Conservation (phyloP, 805 yeast species). For the Pichia nanzhaoensis region DNA sequence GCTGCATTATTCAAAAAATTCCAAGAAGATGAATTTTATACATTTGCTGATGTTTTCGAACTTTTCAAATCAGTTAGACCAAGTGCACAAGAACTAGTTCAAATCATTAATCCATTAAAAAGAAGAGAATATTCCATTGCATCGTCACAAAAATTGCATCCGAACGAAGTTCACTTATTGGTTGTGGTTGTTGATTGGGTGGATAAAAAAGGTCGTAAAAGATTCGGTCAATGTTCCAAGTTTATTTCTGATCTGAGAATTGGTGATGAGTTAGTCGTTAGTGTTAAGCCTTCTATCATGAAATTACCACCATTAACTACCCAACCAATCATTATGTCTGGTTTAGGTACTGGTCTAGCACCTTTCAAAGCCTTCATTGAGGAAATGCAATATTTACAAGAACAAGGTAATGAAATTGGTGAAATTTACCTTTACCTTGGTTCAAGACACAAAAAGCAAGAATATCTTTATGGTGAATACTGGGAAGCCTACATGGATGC, state of each 20-base stretch:
- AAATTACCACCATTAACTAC: conserved; percentile 82
- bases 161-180: conserved; percentile 82
- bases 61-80: conserved; percentile 83
- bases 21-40: conserved; percentile 76
- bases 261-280: conserved; percentile 84
- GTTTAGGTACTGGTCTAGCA: conserved; percentile 95
- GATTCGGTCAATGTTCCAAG: conserved; percentile 93
- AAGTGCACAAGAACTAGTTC: conserved; percentile 56
- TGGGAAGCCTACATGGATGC: conserved; percentile 97
- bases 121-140: conserved; percentile 98
- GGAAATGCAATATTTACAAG: conserved; percentile 88
- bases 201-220: conserved; percentile 74
- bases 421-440: conserved; percentile 84
- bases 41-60: conserved; percentile 74
- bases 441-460: conserved; percentile 92
- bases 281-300: conserved; percentile 96
- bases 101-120: conserved; percentile 77
- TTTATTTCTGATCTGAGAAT: conserved; percentile 70
- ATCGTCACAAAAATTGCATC: conserved; percentile 88
- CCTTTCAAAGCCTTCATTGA: conserved; percentile 97
- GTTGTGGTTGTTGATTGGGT: conserved; percentile 96
- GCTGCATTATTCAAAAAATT: conserved; percentile 77
- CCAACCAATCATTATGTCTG: conserved; percentile 94
- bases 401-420: conserved; percentile 86
- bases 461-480: conserved; percentile 90